Conservation (phyloP, 441 rosid genomes). For the Erysimum pusillum region DNA sequence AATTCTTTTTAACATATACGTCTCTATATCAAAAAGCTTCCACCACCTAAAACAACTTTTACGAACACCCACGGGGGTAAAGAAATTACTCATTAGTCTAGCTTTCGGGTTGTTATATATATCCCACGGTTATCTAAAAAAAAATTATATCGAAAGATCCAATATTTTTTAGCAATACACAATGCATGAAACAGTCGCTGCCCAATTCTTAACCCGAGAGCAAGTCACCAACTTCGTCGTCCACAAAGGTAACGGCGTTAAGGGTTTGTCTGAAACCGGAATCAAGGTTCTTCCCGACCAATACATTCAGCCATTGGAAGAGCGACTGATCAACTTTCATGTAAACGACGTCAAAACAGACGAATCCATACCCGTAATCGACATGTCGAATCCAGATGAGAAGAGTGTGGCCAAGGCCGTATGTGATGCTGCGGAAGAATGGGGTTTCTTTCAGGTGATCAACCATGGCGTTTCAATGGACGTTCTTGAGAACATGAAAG, state of each 20-base stretch:
- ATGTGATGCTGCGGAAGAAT: slow-evolving; percentile 57
- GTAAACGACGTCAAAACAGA: slow-evolving; percentile 34
- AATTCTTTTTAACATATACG: neutral
- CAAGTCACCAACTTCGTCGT: slow-evolving; percentile 44
- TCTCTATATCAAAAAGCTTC: no score
- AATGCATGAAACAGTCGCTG: slow-evolving; percentile 44
- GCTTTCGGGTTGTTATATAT: no score
- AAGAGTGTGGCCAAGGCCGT: slow-evolving; percentile 45
- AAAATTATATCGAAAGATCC: neutral
- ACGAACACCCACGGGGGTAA: no score
- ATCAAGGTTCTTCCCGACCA: slow-evolving; percentile 43
- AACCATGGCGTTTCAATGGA: slow-evolving; percentile 42
- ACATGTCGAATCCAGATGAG: slow-evolving; percentile 41
- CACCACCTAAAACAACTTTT: no score
- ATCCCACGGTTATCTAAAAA: no score
- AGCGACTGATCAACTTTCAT: slow-evolving; percentile 35
- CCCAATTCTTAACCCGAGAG: slow-evolving; percentile 24
- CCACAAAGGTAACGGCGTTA: slow-evolving; percentile 42
- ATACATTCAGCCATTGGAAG: slow-evolving; percentile 46
- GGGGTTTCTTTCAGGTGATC: slow-evolving; percentile 57
- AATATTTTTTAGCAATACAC: neutral
- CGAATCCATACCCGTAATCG: slow-evolving; percentile 44
- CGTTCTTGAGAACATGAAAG: slow-evolving; percentile 39
- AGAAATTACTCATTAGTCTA: no score
- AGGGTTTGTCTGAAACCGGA: slow-evolving; percentile 46